Base-by-base conservation (phyloP, 306 rosid genomes). In the Macrotyloma uniflorum region DNA sequence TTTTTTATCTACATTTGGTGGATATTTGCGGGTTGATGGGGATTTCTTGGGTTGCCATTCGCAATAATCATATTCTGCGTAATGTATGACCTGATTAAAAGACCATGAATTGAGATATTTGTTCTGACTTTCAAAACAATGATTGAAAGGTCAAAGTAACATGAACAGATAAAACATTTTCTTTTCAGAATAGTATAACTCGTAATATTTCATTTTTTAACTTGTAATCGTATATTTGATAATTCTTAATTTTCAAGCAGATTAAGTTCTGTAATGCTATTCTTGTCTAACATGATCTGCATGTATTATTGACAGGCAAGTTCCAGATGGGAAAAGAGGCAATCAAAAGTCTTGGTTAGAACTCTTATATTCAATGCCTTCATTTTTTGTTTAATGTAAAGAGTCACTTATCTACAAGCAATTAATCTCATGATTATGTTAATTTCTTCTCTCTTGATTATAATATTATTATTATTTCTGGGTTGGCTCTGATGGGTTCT, bases 281-380 rank as follows among this genome's bases (percentile, higher is more conserved):
- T 23, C 61, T 54, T 8, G 0, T 24, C 30, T 80, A 73, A 82
- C 51, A 38, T 72, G 71, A 79, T 53, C 24, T 64, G 61, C 35
- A 4, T 63, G 36, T 35, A 15, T 8, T 58, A 35, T 36, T 77
- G 82, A 46, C 89, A 93, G 98, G 98, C 98, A 62, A 88, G 87
- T 83, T 77, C 91, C 8, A 84, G 96, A 50, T 93, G 98, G 98
- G 94, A 91, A 53, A 91, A 91, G 89, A 87, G 97, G 89, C 98
- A 90, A 74, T 88, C 97, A 58, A 89, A 85, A 84, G 94, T 91
- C 81, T 81, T 90, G 91, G 98, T 93, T 79, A 22, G 90, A 74
- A 71, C 45, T 79, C 77, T 15, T 46, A 9, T 43, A 42, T 61
- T 82, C 72, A 49, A 51, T 10, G 6, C 50, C 51, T 51, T 46